Percentiles rank a stretch among this genome's conserved stretches.
phyloP scores from a whole-genome alignment of 306 rosid genomes.

The Cucurbita ficifolia region DNA sequence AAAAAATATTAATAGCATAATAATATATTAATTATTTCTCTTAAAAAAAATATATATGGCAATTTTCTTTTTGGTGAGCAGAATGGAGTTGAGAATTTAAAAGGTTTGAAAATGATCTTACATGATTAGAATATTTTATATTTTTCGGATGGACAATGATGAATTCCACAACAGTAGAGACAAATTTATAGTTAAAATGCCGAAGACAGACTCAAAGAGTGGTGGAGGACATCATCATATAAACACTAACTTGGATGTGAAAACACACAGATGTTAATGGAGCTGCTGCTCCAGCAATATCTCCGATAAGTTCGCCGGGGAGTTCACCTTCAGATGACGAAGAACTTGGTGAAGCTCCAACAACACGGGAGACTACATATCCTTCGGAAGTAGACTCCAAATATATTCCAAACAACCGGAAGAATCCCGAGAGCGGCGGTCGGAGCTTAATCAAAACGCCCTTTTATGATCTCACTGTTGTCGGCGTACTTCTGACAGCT shows the following conservation, averaged over 20 bases:
- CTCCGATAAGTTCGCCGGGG: neutral
- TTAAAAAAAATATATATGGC: too few species aligned
- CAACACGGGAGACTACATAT: neutral
- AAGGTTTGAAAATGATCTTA: too few species aligned
- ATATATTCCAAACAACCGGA: neutral
- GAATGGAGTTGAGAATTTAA: too few species aligned
- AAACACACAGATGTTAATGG: neutral
- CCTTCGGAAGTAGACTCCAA: neutral
- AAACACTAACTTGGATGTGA: neutral
- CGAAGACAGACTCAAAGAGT: too few species aligned
- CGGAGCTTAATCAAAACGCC: neutral
- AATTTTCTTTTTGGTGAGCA: too few species aligned
- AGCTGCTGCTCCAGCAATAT: neutral
- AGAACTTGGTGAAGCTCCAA: neutral
- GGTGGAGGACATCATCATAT: too few species aligned
- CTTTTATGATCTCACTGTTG: neutral
- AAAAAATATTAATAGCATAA: too few species aligned
- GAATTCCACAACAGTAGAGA: too few species aligned
- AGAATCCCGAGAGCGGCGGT: neutral
- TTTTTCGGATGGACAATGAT: too few species aligned
- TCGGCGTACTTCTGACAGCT: neutral
- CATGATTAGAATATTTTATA: too few species aligned
- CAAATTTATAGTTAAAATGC: too few species aligned
- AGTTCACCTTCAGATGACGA: constrained; percentile 1
- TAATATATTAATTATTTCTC: too few species aligned